phyloP scores from a whole-genome alignment of 176 grass and related monocot species.

The Triticum timopheevii region DNA sequence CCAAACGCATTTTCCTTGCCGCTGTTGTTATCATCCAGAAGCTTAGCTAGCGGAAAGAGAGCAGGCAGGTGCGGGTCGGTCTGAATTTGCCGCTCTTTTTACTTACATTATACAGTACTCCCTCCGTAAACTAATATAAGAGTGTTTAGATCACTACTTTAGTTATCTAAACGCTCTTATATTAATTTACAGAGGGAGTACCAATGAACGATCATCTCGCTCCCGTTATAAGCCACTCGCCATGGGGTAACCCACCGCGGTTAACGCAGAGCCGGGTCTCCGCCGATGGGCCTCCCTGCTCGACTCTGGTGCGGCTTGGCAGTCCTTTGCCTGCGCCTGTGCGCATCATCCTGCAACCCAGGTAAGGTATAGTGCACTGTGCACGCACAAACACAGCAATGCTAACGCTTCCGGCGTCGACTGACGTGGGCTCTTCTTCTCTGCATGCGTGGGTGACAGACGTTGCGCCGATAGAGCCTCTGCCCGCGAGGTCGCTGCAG shows the following conservation, averaged over 20 bases:
- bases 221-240: background rate
- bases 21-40: constrained; percentile 7
- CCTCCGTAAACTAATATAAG: no score
- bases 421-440: background rate
- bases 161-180: no score
- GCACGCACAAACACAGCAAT: no score
- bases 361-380: background rate
- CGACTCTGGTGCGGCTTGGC: constrained; percentile 20
- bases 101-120: no score
- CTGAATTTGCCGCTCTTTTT: constrained; percentile 16
- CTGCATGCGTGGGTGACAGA: background rate
- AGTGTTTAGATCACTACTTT: no score
- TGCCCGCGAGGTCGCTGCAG: constrained; percentile 33
- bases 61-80: constrained; percentile 33
- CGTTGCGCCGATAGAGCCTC: background rate
- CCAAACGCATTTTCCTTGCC: background rate
- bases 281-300: constrained; percentile 31
- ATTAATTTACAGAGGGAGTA: no score
- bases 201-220: background rate
- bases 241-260: background rate
- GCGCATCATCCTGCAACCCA: constrained; percentile 24
- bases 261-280: background rate
- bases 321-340: constrained; percentile 33
- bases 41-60: background rate
- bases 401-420: background rate